These are phyloP conservation scores for Tetratostichococcus sp. DNA, from an alignment of 139 green algal genomes.

Conservation along the genomic window DNA sequence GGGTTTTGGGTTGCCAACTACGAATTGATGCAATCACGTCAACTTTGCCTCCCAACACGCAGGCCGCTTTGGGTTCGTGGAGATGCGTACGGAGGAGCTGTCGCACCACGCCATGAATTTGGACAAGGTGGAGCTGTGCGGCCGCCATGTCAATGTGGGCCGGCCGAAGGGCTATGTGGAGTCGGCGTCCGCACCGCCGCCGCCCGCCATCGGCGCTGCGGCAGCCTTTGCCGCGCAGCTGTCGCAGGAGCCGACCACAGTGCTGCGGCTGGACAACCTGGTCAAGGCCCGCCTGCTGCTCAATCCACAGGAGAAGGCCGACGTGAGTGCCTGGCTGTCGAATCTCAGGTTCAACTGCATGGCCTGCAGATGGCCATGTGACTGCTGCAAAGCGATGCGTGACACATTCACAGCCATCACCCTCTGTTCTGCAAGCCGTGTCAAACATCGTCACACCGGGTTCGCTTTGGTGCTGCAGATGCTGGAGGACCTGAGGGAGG, in stretches of 20 bases:
- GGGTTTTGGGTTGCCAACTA: no score
- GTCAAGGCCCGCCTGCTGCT: conserved; percentile 44
- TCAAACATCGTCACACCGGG: neutral
- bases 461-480: conserved; percentile 30
- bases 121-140: conserved; percentile 85
- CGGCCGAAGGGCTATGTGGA: conserved; percentile 84
- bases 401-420: no score
- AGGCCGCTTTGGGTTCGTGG: conserved; percentile 87
- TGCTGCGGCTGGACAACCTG: conserved; percentile 69
- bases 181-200: conserved; percentile 22
- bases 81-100: conserved; percentile 78
- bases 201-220: conserved; percentile 25
- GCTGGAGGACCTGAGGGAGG: conserved; percentile 64
- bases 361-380: no score
- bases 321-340: conserved; percentile 11
- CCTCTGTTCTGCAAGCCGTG: conserved; percentile 4
- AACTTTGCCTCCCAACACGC: neutral
- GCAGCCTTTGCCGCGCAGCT: conserved; percentile 44
- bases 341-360: no score
- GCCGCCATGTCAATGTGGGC: conserved; percentile 79
- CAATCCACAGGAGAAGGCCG: conserved; percentile 17
- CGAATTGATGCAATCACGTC: no score
- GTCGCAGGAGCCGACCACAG: conserved; percentile 31
- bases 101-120: conserved; percentile 70
- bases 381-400: neutral